Evolutionary conservation across 768 basidiomycete species (phyloP), one percentile per base, ranked within the genome.

Genomic region (Termitomyces sp.): DNA sequence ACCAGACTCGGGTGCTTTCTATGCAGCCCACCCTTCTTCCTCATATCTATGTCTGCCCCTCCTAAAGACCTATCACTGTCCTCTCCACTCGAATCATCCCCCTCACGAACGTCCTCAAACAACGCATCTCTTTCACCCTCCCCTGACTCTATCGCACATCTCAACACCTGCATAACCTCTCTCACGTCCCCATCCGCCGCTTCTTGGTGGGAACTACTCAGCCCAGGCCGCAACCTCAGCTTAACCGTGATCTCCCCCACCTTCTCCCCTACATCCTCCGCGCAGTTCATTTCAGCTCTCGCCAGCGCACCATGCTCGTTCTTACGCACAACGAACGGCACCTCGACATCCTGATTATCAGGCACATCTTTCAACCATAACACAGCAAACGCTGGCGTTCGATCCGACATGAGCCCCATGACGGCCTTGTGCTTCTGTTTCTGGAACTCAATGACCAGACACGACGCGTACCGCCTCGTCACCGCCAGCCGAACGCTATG

Each of bases 1-100:
- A 87, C 84, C 48, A 88, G 68, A 2, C 86, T 85, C 5, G 82
- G 78, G 65, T 88, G 81, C 63, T 83, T 80, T 47, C 75, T 68
- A 63, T 80, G 79, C 57, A 82, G 65, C 62, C 80, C 76, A 40
- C 71, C 71, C 61, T 79, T 72, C 50, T 74, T 71, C 62, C 74
- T 70, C 58, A 71, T 72, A 26, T 13, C 20, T 24, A 22, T 18
- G 8, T 36, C 49, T 2, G 53, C 32, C 36, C 50, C 34, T 50
- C 59, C 5, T n/a, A 43, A 16, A 12, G 49, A 51, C 4, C 51
- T 47, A 22, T 65, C 64, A 26, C 58, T 65, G 37, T 72, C 69
- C 20, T 60, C 62, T 5, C 64, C 68, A 42, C 63, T 60, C n/a
- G 9, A 45, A 37, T 36, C 37, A 52, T 56, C 47, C 42, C 53